These are phyloP conservation scores for Geotrichum klebahnii DNA, from an alignment of 1,139 yeast genomes.

Conservation along the genomic window DNA sequence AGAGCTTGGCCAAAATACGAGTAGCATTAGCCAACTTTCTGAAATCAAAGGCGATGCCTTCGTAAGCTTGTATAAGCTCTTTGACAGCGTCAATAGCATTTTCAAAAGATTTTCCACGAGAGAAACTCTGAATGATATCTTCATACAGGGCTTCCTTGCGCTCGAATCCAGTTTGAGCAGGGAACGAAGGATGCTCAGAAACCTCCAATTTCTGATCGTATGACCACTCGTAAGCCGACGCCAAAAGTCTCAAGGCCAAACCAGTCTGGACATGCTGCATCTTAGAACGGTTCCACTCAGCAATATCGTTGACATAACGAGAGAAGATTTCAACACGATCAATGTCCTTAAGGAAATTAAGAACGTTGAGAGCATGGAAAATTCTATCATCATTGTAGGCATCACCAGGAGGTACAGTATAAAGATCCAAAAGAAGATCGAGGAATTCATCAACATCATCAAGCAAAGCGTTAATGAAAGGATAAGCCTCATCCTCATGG, in stretches of 20 bases:
- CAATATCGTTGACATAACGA: constrained; percentile 71
- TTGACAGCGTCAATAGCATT: constrained; percentile 74
- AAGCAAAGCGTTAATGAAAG: constrained; percentile 50
- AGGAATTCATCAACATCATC: constrained; percentile 61
- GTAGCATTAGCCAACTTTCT: constrained; percentile 73
- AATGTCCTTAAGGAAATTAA: constrained; percentile 72
- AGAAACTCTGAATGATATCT: constrained; percentile 66
- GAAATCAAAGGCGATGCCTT: constrained; percentile 68
- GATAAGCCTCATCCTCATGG: constrained; percentile 63
- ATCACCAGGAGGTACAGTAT: constrained; percentile 71
- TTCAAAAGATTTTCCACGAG: constrained; percentile 69
- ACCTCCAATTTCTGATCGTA: constrained; percentile 55
- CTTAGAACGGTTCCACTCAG: constrained; percentile 58
- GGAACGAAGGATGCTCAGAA: constrained; percentile 64
- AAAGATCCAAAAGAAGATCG: constrained; percentile 61
- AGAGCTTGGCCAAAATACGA: constrained; percentile 62
- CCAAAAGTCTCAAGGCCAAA: constrained; percentile 69
- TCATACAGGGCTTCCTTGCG: constrained; percentile 72
- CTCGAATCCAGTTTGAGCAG: constrained; percentile 74
- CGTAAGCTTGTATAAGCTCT: constrained; percentile 73
- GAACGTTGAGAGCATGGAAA: constrained; percentile 71
- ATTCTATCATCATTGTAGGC: constrained; percentile 87
- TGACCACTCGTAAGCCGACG: constrained; percentile 75
- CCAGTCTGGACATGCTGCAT: constrained; percentile 78
- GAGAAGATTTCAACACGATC: constrained; percentile 78